phyloP scores from a whole-genome alignment of 73 alveolate species.

The Blepharisma stoltei region DNA sequence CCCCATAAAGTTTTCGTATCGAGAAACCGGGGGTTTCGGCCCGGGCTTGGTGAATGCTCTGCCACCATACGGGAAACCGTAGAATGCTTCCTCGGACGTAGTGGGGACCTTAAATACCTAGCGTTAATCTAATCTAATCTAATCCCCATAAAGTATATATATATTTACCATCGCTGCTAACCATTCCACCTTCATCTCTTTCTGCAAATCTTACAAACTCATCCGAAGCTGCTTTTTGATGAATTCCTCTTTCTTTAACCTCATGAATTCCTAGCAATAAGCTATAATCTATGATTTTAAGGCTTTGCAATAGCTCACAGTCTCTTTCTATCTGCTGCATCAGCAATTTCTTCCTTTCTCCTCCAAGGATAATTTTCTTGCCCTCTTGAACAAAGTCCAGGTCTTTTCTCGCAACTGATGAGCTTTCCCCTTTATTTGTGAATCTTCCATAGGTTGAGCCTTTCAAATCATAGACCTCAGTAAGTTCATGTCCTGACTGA shows the following conservation, averaged over 20 bases:
- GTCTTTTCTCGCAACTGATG: conserved; percentile 79
- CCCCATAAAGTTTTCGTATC: conserved; percentile 82
- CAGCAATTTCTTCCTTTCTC: conserved; percentile 48
- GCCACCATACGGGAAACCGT: no score
- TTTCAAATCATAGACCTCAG: conserved; percentile 56
- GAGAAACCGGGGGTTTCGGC: no score
- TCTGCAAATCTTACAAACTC: background rate
- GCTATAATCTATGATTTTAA: conserved; percentile 77
- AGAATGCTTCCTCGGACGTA: no score
- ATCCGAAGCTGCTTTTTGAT: conserved; percentile 7
- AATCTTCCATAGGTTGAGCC: conserved; percentile 65
- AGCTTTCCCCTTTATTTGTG: conserved; percentile 51
- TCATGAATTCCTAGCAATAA: conserved; percentile 75
- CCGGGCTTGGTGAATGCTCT: no score
- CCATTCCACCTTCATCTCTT: conserved; percentile 66
- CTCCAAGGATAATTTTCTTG: conserved; percentile 52
- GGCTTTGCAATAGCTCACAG: conserved; percentile 56
- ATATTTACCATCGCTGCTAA: conserved; percentile 43
- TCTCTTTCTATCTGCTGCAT: conserved; percentile 66
- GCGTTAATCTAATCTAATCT: no score
- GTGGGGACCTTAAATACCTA: no score
- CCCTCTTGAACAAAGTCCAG: conserved; percentile 60
- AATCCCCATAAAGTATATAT: conserved; percentile 81
- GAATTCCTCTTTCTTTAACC: conserved; percentile 25
- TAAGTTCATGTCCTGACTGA: conserved; percentile 34